Evolutionary conservation across 2,329 filamentous ascomycete species (phyloP).

Genomic region (Ascochyta clinopodiicola): DNA sequence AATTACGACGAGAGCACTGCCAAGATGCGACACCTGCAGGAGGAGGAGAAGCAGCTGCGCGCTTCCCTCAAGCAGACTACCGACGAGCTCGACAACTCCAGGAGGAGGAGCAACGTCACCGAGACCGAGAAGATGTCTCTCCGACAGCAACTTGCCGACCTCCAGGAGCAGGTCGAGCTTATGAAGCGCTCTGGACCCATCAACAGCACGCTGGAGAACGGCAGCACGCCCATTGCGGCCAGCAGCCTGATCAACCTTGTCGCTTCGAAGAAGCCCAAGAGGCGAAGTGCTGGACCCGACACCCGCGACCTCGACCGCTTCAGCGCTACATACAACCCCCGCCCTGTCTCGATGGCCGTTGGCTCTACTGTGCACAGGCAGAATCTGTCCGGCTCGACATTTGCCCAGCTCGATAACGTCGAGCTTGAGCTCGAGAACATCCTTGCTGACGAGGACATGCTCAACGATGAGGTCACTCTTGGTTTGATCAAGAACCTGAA

Average conservation of each 20-base stretch:
- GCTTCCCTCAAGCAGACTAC: conserved; percentile 82
- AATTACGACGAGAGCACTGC: conserved; percentile 89
- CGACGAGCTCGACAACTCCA: conserved; percentile 80
- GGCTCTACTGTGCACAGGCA: conserved; percentile 69
- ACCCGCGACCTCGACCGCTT: conserved; percentile 86
- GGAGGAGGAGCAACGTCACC: conserved; percentile 74
- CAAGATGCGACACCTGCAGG: conserved; percentile 92
- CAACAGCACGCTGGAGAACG: conserved; percentile 71
- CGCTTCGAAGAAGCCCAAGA: conserved; percentile 94
- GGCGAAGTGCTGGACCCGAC: conserved; percentile 88
- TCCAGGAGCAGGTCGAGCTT: conserved; percentile 90
- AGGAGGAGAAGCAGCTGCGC: conserved; percentile 85
- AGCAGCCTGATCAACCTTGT: conserved; percentile 95
- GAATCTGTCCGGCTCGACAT: conserved; percentile 75
- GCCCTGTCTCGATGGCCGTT: conserved; percentile 95
- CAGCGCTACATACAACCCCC: conserved; percentile 90
- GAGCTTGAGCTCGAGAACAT: conserved; percentile 94
- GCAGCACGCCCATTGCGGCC: conserved; percentile 57
- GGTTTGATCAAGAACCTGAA: conserved; percentile 95
- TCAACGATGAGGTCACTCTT: conserved; percentile 97
- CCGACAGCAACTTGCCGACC: conserved; percentile 84
- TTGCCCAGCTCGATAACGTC: conserved; percentile 85
- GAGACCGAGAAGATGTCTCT: conserved; percentile 87
- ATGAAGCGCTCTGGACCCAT: conserved; percentile 79
- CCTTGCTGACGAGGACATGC: conserved; percentile 90